Evolutionary conservation across 176 grass and related monocot species (phyloP).

Genomic region (Echinochloa phyllopogon): DNA sequence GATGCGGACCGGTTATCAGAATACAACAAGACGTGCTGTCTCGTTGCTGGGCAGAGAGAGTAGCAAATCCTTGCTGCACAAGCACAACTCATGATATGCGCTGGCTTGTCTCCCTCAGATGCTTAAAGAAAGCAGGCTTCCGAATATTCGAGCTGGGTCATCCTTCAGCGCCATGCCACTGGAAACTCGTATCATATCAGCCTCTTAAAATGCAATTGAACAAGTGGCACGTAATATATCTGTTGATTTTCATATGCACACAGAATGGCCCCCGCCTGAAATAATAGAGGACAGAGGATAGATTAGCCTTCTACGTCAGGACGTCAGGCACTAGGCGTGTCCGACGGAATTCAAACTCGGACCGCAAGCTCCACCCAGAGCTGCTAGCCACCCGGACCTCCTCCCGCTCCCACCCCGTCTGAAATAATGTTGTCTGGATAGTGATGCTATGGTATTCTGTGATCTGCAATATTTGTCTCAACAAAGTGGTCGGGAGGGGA

Average conservation of each 20-base stretch:
- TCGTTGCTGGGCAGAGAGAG: background rate
- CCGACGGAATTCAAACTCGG: too few species aligned
- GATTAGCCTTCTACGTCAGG: too few species aligned
- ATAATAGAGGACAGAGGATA: too few species aligned
- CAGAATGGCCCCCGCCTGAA: background rate
- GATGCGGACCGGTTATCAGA: background rate
- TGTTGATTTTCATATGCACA: slow-evolving; percentile 1
- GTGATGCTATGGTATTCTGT: background rate
- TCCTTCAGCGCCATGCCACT: background rate
- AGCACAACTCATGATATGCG: background rate
- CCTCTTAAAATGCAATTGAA: slow-evolving; percentile 13
- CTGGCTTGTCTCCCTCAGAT: background rate
- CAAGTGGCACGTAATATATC: background rate
- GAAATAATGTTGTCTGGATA: background rate
- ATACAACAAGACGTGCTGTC: background rate
- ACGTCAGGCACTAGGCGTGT: too few species aligned
- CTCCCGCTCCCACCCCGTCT: too few species aligned
- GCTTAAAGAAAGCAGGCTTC: background rate
- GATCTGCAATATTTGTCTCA: background rate
- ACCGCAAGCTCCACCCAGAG: too few species aligned
- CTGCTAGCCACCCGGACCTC: too few species aligned
- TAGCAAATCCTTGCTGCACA: background rate
- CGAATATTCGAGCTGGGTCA: slow-evolving; percentile 18
- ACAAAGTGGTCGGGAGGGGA: background rate
- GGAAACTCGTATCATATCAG: background rate